Base-by-base conservation (phyloP, 768 basidiomycete species). In the Polyporus arcularius region DNA sequence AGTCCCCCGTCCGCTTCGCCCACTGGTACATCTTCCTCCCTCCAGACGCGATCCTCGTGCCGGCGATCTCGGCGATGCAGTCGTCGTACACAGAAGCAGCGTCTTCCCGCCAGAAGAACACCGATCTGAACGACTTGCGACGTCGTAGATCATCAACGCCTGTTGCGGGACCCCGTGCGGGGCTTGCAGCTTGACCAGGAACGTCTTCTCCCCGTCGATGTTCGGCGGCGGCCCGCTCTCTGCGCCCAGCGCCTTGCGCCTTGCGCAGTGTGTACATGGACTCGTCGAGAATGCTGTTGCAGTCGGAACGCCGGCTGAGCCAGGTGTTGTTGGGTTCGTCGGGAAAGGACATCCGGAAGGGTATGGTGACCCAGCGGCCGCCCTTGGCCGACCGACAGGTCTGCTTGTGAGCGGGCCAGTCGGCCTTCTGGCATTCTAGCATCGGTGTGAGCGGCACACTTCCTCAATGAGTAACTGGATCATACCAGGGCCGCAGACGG, bases 381-480 rank as follows among this genome's bases (percentile, higher is more conserved):
- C 75, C 76, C 55, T 73, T 70, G 50, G 80, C 67, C 4, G 78
- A 71, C 14, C 67, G 69, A 63, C 79, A 80, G 1, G 65, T 55
- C 2, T 53, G 46, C 64, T 76, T 78, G 67, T 80, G 79, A 8
- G 67, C 63, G 28, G 70, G 64, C 79, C 79, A 81, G 59, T 80
- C 76, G n/a, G 57, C 60, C 26, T 55, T 68, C 63, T 53, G 55
- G 39, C 42, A 52, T 2, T 53, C 43, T 54, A 26, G 26, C 9
- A 28, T 12, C 32, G 41, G 28, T 18, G 35, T 41, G 41, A 18
- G 52, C 35, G 11, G n/a, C 32, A 32, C 18, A 26, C 21, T 26
- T 26, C 21, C 21, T 26, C 21, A 26, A 30, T 16, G 38, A 8
- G 15, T 12, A 28, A 16, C 6, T 16, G 42, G 55, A 11, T 47